These are phyloP conservation scores for Eucalyptus victrix DNA, from an alignment of 345 rosid genomes.

Conservation along the genomic window DNA sequence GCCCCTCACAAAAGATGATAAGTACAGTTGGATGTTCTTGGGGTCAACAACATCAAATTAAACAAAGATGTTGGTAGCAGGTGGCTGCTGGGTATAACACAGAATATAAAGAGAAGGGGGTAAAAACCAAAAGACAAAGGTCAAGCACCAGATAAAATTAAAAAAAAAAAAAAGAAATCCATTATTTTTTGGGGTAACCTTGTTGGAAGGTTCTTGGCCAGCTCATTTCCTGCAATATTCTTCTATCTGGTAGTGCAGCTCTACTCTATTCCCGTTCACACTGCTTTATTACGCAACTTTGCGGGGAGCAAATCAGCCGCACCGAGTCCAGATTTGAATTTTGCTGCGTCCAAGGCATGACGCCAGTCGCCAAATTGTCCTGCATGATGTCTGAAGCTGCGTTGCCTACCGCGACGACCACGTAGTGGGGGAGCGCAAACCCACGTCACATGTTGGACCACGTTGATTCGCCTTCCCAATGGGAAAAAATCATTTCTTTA, in stretches of 20 bases:
- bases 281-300: neutral
- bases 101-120: neutral
- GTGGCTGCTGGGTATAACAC: neutral
- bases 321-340: neutral
- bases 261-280: neutral
- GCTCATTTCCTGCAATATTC: neutral
- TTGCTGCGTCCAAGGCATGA: neutral
- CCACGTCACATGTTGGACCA: neutral
- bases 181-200: neutral
- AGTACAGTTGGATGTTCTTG: neutral
- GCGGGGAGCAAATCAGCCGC: neutral
- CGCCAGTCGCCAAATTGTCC: neutral
- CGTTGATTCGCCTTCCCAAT: neutral
- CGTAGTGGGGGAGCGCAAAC: neutral
- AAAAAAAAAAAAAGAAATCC: neutral
- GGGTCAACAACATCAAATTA: neutral
- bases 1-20: neutral
- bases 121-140: neutral
- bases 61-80: neutral
- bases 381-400: neutral
- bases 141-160: neutral
- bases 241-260: neutral
- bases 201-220: neutral
- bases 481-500: neutral
- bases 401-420: neutral